A percentile compares a stretch with the other conserved stretches of the same genome.
Evolutionary conservation across 352 stramenopile genomes (phyloP).

Genomic region (Phytophthora sp.): DNA sequence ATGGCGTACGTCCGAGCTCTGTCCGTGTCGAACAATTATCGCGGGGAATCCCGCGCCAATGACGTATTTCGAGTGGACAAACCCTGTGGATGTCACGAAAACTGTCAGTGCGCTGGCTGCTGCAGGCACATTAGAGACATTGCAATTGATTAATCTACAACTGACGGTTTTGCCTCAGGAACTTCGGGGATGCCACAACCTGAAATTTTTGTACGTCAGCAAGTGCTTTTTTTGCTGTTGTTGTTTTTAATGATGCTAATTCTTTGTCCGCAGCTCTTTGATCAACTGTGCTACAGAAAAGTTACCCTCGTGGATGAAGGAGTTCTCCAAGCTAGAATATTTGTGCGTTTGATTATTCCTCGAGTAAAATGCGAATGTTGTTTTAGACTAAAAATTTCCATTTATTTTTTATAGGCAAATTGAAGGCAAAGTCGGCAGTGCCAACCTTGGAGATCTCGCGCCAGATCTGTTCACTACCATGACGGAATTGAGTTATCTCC

Average conservation of each 20-base stretch:
- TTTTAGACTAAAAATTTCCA: neutral
- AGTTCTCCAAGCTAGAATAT: conserved; percentile 44
- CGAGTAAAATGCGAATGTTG: neutral
- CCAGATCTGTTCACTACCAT: conserved; percentile 42
- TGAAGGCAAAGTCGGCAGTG: conserved; percentile 39
- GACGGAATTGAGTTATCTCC: conserved; percentile 39
- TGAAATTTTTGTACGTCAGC: conserved; percentile 56
- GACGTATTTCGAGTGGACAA: conserved; percentile 41
- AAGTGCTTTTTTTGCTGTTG: too few species aligned
- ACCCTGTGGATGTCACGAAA: conserved; percentile 33
- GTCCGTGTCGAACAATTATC: conserved; percentile 41
- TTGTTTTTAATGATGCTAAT: too few species aligned
- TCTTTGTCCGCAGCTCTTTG: conserved; percentile 20
- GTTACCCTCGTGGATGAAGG: conserved; percentile 36
- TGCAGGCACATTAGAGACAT: conserved; percentile 31
- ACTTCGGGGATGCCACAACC: conserved; percentile 30
- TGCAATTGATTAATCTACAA: conserved; percentile 45
- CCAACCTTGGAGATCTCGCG: conserved; percentile 29
- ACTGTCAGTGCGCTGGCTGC: conserved; percentile 25
- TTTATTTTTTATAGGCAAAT: conserved; percentile 36
- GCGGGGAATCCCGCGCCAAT: conserved; percentile 31
- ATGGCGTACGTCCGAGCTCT: conserved; percentile 18
- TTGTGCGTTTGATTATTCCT: conserved; percentile 41
- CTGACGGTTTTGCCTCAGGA: conserved; percentile 32
- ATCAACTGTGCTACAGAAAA: conserved; percentile 35